phyloP scores from a whole-genome alignment of 2,329 filamentous ascomycete species.

The Podosphaera xanthii region DNA sequence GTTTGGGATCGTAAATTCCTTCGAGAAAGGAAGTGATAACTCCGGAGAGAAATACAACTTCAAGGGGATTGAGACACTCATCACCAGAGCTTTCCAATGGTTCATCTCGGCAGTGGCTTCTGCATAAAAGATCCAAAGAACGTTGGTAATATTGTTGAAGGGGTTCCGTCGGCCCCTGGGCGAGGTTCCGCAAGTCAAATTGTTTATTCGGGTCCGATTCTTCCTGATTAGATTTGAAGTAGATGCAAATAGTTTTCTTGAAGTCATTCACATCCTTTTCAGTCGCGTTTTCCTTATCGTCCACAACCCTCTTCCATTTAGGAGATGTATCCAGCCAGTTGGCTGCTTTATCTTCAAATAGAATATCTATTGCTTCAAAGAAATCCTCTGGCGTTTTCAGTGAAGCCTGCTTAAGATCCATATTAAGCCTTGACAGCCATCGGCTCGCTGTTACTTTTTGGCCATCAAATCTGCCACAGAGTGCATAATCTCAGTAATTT shows the following conservation, averaged over 20 bases:
- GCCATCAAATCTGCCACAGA: background rate
- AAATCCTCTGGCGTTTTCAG: too few relatives aligned
- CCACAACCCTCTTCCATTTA: too few relatives aligned
- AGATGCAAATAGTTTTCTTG: background rate
- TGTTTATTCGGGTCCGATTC: too few relatives aligned
- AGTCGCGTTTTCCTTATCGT: background rate
- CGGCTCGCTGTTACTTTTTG: too few relatives aligned
- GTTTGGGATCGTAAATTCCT: background rate
- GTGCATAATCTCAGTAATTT: too few relatives aligned
- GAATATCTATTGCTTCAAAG: too few relatives aligned
- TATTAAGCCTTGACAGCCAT: too few relatives aligned
- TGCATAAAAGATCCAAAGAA: background rate
- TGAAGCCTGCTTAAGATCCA: too few relatives aligned
- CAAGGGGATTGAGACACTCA: background rate
- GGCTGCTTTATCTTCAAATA: too few relatives aligned
- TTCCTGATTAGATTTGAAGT: too few relatives aligned
- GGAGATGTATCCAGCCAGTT: too few relatives aligned
- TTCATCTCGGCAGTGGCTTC: background rate
- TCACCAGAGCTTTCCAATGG: background rate
- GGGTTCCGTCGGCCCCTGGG: background rate
- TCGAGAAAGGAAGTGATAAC: background rate
- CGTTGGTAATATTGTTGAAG: background rate
- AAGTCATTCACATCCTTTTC: background rate
- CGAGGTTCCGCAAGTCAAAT: background rate
- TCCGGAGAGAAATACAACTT: background rate